A percentile compares a stretch with the other conserved stretches of the same genome.
Evolutionary conservation across 495 filamentous ascomycete genomes (phyloP).

Genomic region (Daldinia childiae): DNA sequence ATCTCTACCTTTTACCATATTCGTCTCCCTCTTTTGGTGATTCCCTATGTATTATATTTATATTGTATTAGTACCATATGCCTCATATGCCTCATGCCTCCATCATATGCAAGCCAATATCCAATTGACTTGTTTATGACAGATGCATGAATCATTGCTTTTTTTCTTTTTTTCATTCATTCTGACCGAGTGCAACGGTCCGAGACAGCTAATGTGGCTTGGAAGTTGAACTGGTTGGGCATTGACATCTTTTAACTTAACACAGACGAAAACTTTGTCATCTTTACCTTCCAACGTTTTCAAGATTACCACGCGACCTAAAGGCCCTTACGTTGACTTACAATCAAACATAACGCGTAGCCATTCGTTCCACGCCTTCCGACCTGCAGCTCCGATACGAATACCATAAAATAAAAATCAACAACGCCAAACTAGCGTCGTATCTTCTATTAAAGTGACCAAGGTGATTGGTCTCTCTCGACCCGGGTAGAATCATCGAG

Average conservation of each 20-base stretch:
- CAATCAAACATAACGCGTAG: not conserved
- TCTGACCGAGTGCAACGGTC: slow-evolving; percentile 18
- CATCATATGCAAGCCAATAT: slow-evolving; percentile 11
- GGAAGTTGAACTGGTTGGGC: slow-evolving; percentile 27
- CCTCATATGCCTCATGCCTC: too few species aligned
- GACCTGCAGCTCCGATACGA: slow-evolving; percentile 1
- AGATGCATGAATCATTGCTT: slow-evolving; percentile 33
- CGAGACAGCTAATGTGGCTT: slow-evolving; percentile 21
- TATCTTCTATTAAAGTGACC: not conserved
- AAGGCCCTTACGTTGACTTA: not conserved
- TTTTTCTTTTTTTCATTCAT: slow-evolving; percentile 20
- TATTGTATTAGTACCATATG: slow-evolving; percentile 1
- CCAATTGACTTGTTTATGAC: slow-evolving; percentile 19
- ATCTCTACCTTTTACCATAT: slow-evolving; percentile 3
- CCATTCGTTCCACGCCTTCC: not conserved
- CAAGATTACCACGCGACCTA: not conserved
- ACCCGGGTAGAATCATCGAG: slow-evolving; percentile 27
- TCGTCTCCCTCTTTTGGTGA: slow-evolving; percentile 9
- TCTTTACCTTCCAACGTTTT: slow-evolving; percentile 17
- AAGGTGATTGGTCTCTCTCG: not conserved
- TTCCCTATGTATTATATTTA: slow-evolving; percentile 3
- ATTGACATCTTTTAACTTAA: slow-evolving; percentile 13
- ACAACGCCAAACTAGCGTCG: slow-evolving; percentile 6
- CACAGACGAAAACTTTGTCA: not conserved
- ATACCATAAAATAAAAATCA: not conserved